phyloP scores from a whole-genome alignment of 2,329 filamentous ascomycete genomes.

The Aspergillus terreus region DNA sequence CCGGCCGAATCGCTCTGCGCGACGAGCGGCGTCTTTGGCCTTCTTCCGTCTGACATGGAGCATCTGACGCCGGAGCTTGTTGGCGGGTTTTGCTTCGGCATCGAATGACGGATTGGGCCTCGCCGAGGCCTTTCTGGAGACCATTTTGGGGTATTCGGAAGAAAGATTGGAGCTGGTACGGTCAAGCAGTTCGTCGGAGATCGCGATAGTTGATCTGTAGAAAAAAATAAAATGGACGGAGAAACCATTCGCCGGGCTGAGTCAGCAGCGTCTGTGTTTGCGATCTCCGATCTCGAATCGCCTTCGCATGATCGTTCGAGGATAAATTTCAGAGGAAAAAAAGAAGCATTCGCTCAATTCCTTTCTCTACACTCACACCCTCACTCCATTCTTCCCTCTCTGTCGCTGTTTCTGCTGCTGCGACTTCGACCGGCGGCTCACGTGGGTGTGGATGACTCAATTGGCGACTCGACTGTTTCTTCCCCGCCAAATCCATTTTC shows the following conservation, averaged over 20 bases:
- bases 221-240: slow-evolving; percentile 28
- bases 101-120: slow-evolving; percentile 44
- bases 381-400: slow-evolving; percentile 9
- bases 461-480: slow-evolving; percentile 28
- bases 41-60: slow-evolving; percentile 80
- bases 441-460: slow-evolving; percentile 39
- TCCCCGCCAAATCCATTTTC: slow-evolving; percentile 27
- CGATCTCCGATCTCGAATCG: not conserved
- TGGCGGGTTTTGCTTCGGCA: slow-evolving; percentile 57
- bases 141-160: slow-evolving; percentile 39
- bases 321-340: slow-evolving; percentile 3
- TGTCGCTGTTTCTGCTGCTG: slow-evolving; percentile 9
- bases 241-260: slow-evolving; percentile 10
- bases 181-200: not conserved
- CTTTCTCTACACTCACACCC: slow-evolving; percentile 6
- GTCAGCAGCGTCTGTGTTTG: slow-evolving; percentile 7
- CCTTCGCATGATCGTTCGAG: not conserved
- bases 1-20: slow-evolving; percentile 71
- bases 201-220: not conserved
- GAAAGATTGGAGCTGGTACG: not conserved
- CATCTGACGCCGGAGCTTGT: slow-evolving; percentile 76
- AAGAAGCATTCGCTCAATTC: slow-evolving; percentile 7
- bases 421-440: slow-evolving; percentile 11
- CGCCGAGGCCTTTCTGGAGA: slow-evolving; percentile 43
- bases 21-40: slow-evolving; percentile 66